Conservation (phyloP, 768 basidiomycete species). For the Boletus tomentosulus region DNA sequence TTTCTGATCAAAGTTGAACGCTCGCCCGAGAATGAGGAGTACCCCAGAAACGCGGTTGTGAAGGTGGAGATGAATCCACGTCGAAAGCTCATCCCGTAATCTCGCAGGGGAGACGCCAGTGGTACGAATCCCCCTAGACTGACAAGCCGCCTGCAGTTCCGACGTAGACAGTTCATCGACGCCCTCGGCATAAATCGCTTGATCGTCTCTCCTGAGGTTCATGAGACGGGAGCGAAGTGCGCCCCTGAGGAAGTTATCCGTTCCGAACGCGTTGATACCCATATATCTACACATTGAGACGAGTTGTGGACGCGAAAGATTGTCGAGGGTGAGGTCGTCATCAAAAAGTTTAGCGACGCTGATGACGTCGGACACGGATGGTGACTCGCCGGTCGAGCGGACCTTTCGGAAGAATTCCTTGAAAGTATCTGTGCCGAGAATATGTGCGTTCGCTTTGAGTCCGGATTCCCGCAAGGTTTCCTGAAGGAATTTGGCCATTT, state of each 20-base stretch:
- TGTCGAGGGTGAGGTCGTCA: slow-evolving; percentile 96
- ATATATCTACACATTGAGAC: slow-evolving; percentile 98
- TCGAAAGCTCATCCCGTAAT: slow-evolving; percentile 82
- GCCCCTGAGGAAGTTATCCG: slow-evolving; percentile 95
- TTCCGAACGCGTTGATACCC: slow-evolving; percentile 97
- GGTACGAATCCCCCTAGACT: slow-evolving; percentile 90
- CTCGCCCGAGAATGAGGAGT: slow-evolving; percentile 87
- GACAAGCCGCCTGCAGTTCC: slow-evolving; percentile 90
- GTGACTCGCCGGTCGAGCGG: slow-evolving; percentile 91
- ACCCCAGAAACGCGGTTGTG: slow-evolving; percentile 91
- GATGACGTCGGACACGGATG: slow-evolving; percentile 83
- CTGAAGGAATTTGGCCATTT: slow-evolving; percentile 99
- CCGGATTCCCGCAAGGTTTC: slow-evolving; percentile 95
- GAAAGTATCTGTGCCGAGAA: slow-evolving; percentile 92
- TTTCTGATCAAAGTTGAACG: slow-evolving; percentile 87
- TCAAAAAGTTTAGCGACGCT: slow-evolving; percentile 96
- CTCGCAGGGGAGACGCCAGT: slow-evolving; percentile 82
- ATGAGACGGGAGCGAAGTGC: slow-evolving; percentile 81
- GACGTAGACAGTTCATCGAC: slow-evolving; percentile 86
- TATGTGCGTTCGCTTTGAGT: slow-evolving; percentile 87
- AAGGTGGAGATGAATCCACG: slow-evolving; percentile 92
- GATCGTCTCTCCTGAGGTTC: slow-evolving; percentile 86
- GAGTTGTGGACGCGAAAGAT: slow-evolving; percentile 95
- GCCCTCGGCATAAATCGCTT: slow-evolving; percentile 86
- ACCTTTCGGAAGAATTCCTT: slow-evolving; percentile 99